A percentile compares a stretch with the other conserved stretches of the same genome.
Evolutionary conservation across 768 basidiomycete genomes (phyloP).

Genomic region (Cyclocybe aegerita): DNA sequence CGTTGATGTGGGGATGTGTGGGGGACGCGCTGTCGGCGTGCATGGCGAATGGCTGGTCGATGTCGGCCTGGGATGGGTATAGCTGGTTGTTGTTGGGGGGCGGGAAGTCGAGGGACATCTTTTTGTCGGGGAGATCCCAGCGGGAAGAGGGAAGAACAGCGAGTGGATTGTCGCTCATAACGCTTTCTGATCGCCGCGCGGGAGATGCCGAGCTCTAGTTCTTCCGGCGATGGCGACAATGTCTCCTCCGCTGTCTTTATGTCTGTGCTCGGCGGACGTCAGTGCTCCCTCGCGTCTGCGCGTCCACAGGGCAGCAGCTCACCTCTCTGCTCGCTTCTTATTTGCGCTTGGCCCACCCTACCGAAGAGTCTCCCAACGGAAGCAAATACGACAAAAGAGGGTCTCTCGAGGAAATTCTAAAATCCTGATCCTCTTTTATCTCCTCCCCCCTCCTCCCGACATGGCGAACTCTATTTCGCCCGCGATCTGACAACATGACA

Average conservation of each 20-base stretch:
- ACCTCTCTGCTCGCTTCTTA: too few relatives aligned
- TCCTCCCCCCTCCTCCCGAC: too few relatives aligned
- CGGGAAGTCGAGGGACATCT: constrained; percentile 57
- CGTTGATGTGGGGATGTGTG: constrained; percentile 24
- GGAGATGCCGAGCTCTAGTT: constrained; percentile 25
- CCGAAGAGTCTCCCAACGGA: background rate
- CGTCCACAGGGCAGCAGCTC: too few relatives aligned
- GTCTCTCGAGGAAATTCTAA: constrained; percentile 1
- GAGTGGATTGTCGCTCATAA: constrained; percentile 21
- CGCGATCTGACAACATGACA: constrained; percentile 11
- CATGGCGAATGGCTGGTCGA: constrained; percentile 52
- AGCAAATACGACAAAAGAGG: constrained; percentile 9
- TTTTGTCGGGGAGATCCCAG: constrained; percentile 38
- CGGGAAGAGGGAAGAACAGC: constrained; percentile 34
- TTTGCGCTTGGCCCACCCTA: too few relatives aligned
- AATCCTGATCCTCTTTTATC: constrained; percentile 24
- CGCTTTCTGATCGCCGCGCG: constrained; percentile 55
- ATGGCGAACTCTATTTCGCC: constrained; percentile 25
- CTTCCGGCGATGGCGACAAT: background rate
- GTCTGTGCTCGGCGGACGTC: background rate
- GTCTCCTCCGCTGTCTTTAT: background rate
- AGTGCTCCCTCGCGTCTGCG: too few relatives aligned
- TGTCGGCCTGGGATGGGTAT: constrained; percentile 41
- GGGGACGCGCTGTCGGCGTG: constrained; percentile 44
- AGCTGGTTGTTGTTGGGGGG: constrained; percentile 40